A percentile compares a stretch with the other conserved stretches of the same genome.
phyloP scores from a whole-genome alignment of 495 filamentous ascomycete species.

The Talaromyces borbonicus region DNA sequence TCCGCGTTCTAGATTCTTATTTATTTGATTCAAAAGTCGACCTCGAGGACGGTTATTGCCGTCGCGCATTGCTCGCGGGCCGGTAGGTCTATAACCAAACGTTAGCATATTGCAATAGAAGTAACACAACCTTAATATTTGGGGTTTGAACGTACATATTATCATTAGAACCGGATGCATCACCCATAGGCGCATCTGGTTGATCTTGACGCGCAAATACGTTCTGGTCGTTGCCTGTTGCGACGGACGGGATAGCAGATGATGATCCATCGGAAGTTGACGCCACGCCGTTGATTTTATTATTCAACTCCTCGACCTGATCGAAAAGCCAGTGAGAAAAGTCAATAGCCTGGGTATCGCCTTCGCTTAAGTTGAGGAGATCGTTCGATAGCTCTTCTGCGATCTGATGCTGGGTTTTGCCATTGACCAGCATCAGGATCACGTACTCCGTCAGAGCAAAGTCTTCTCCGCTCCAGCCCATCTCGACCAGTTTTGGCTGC shows the following conservation, averaged over 20 bases:
- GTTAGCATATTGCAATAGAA: not conserved
- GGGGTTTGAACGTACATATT: constrained; percentile 45
- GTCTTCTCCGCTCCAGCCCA: constrained; percentile 82
- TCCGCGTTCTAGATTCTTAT: constrained; percentile 73
- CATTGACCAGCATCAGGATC: constrained; percentile 90
- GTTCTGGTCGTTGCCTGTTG: constrained; percentile 25
- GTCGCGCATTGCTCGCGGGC: constrained; percentile 91
- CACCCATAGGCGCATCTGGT: constrained; percentile 66
- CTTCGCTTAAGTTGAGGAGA: constrained; percentile 69
- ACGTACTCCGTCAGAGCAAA: constrained; percentile 90
- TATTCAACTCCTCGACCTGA: constrained; percentile 59
- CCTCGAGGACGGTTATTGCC: constrained; percentile 50
- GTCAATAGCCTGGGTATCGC: constrained; percentile 70
- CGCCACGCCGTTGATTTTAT: constrained; percentile 45
- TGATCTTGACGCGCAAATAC: constrained; percentile 11
- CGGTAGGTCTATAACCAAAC: constrained; percentile 60
- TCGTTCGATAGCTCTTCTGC: constrained; percentile 83
- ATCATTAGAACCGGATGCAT: constrained; percentile 39
- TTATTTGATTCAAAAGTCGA: constrained; percentile 79
- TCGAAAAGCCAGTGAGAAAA: constrained; percentile 90
- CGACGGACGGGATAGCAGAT: constrained; percentile 21
- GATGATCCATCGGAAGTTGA: constrained; percentile 10
- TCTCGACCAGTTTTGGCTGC: constrained; percentile 89
- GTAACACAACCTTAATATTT: too few species aligned
- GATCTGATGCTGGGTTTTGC: constrained; percentile 82